A percentile compares a stretch with the other conserved stretches of the same genome.
phyloP scores from a whole-genome alignment of 257 asterid species.

The Salvia rosmarinus region DNA sequence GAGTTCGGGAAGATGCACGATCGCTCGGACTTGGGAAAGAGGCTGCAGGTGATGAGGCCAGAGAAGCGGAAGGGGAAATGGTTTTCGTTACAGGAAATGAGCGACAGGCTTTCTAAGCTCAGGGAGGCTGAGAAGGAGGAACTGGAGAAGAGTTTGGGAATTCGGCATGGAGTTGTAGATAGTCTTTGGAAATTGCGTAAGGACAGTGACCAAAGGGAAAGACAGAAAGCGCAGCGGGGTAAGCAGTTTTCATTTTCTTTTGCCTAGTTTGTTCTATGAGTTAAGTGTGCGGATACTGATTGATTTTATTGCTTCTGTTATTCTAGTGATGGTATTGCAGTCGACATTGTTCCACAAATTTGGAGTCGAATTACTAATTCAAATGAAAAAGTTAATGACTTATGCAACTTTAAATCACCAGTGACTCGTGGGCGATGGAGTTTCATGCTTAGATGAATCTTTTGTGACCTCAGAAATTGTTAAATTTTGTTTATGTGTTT shows the following conservation, averaged over 20 bases:
- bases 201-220: not conserved
- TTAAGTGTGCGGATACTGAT: not conserved
- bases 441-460: not conserved
- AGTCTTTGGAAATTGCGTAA: not conserved
- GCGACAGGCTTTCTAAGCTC: conserved; percentile 56
- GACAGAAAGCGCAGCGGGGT: not conserved
- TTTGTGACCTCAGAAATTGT: not conserved
- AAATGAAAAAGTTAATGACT: not conserved
- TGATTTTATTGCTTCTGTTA: not conserved
- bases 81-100: conserved; percentile 76
- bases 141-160: not conserved
- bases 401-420: not conserved
- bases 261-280: conserved; percentile 6
- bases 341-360: not conserved
- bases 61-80: conserved; percentile 58
- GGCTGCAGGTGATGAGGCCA: conserved; percentile 65
- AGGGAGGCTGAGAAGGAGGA: conserved; percentile 46
- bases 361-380: not conserved
- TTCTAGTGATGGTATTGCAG: conserved; percentile 1
- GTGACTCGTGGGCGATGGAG: conserved; percentile 15
- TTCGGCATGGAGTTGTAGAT: not conserved
- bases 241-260: conserved; percentile 36
- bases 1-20: conserved; percentile 35
- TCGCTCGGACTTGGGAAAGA: conserved; percentile 55
- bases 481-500: not conserved